Evolutionary conservation across 495 filamentous ascomycete species (phyloP).

Genomic region (Hyphodiscus hymeniophilus): DNA sequence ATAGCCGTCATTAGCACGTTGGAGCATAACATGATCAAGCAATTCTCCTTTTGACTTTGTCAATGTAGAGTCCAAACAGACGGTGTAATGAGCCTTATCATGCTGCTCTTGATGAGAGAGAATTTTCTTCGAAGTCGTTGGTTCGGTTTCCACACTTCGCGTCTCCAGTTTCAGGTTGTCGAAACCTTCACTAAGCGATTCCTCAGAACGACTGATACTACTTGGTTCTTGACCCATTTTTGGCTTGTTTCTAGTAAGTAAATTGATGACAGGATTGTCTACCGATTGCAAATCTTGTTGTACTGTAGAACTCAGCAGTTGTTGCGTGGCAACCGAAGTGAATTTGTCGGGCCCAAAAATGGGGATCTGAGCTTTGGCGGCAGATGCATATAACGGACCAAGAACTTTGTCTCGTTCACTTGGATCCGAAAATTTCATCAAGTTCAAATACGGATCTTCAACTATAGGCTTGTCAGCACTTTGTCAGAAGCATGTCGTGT

Average conservation of each 20-base stretch:
- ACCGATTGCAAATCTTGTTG: slow-evolving; percentile 26
- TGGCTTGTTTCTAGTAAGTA: slow-evolving; percentile 23
- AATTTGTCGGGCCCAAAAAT: slow-evolving; percentile 35
- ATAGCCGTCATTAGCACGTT: slow-evolving; percentile 62
- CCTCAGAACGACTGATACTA: background rate
- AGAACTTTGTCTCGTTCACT: slow-evolving; percentile 32
- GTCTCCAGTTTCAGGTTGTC: background rate
- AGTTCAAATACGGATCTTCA: slow-evolving; percentile 32
- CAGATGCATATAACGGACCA: slow-evolving; percentile 35
- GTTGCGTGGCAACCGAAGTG: slow-evolving; percentile 3
- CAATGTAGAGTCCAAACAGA: background rate
- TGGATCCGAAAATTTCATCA: slow-evolving; percentile 37
- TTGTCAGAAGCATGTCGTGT: background rate
- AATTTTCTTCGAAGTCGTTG: background rate
- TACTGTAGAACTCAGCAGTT: slow-evolving; percentile 24
- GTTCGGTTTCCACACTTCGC: background rate
- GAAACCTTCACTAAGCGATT: background rate
- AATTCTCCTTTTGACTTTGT: background rate
- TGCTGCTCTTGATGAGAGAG: slow-evolving; percentile 13
- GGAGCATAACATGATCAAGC: slow-evolving; percentile 13
- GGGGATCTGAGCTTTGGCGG: slow-evolving; percentile 31
- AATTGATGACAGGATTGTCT: slow-evolving; percentile 17
- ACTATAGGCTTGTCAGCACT: slow-evolving; percentile 26
- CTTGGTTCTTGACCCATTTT: slow-evolving; percentile 1
- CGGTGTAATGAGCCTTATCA: slow-evolving; percentile 12